Evolutionary conservation across 805 yeast genomes (phyloP).

Genomic region (Tetrapisispora taiwanensis): DNA sequence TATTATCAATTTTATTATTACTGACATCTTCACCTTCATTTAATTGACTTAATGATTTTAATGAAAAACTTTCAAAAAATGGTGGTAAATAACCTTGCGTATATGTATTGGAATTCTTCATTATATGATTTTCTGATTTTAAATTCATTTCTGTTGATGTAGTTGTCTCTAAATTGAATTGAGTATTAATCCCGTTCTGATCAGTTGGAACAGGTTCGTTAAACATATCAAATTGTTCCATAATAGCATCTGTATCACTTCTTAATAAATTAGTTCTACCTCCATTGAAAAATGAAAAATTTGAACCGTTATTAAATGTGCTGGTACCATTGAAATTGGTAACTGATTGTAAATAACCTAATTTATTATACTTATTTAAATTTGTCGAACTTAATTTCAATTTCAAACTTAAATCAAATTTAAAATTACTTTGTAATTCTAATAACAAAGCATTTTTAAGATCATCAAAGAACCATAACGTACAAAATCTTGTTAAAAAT

Average conservation of each 20-base stretch:
- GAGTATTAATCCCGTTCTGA: background rate
- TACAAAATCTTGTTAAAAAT: slow-evolving; percentile 20
- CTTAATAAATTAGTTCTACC: slow-evolving; percentile 10
- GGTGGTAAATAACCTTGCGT: background rate
- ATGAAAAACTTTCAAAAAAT: slow-evolving; percentile 1
- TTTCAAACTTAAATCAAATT: slow-evolving; percentile 3
- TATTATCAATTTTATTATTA: no score
- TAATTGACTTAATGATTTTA: slow-evolving; percentile 1
- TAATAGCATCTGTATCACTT: slow-evolving; percentile 17
- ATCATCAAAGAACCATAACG: slow-evolving; percentile 15
- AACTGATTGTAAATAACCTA: slow-evolving; percentile 5
- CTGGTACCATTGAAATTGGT: slow-evolving; percentile 5
- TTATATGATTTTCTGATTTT: slow-evolving; percentile 2
- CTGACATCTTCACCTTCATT: background rate
- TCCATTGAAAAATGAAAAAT: slow-evolving; percentile 3
- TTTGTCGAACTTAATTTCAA: background rate
- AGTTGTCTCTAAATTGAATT: background rate
- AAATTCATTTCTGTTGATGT: background rate
- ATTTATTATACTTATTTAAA: slow-evolving; percentile 2
- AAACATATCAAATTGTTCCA: slow-evolving; percentile 24
- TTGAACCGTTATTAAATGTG: slow-evolving; percentile 3
- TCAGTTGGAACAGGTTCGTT: slow-evolving; percentile 2
- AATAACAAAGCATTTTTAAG: slow-evolving; percentile 10
- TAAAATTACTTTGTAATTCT: slow-evolving; percentile 6
- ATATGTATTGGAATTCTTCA: slow-evolving; percentile 2